These are phyloP conservation scores for Suhomyces chickasaworum DNA, from an alignment of 1,139 yeast species.

Conservation along the genomic window DNA sequence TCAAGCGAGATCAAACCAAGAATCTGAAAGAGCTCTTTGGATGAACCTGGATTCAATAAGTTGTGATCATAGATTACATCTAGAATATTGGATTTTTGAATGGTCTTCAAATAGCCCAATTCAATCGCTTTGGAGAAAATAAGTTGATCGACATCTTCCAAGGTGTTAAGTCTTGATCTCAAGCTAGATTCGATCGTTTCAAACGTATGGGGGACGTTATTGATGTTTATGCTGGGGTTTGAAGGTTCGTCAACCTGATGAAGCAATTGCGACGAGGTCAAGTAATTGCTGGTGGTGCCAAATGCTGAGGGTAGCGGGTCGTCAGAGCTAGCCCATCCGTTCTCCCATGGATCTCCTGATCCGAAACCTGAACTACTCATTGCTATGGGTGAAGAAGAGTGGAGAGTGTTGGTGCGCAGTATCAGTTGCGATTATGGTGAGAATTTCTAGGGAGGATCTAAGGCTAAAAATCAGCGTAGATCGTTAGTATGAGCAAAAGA, in stretches of 20 bases:
- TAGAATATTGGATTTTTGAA: conserved; percentile 37
- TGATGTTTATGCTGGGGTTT: conserved; percentile 12
- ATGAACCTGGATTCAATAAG: conserved; percentile 34
- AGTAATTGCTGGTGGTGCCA: conserved; percentile 18
- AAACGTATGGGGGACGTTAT: conserved; percentile 29
- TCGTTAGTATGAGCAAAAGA: no score
- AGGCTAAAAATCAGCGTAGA: background rate
- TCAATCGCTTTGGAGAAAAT: conserved; percentile 34
- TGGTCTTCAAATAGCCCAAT: conserved; percentile 30
- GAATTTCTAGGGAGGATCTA: background rate
- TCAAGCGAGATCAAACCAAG: conserved; percentile 47
- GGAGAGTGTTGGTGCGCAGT: background rate
- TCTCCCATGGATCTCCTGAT: conserved; percentile 45
- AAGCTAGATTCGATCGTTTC: conserved; percentile 23
- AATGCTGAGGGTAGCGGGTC: conserved; percentile 9
- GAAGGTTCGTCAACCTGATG: conserved; percentile 8
- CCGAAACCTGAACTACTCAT: conserved; percentile 28
- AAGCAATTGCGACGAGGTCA: conserved; percentile 33
- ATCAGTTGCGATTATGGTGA: background rate
- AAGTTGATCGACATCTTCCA: conserved; percentile 34
- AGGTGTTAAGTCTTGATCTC: conserved; percentile 25
- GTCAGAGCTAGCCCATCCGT: conserved; percentile 38
- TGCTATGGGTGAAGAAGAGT: conserved; percentile 1
- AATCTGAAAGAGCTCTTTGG: conserved; percentile 35
- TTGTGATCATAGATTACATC: conserved; percentile 43